Conservation (phyloP, 208 protist species). For the Kentomonas sorsogonicus region DNA sequence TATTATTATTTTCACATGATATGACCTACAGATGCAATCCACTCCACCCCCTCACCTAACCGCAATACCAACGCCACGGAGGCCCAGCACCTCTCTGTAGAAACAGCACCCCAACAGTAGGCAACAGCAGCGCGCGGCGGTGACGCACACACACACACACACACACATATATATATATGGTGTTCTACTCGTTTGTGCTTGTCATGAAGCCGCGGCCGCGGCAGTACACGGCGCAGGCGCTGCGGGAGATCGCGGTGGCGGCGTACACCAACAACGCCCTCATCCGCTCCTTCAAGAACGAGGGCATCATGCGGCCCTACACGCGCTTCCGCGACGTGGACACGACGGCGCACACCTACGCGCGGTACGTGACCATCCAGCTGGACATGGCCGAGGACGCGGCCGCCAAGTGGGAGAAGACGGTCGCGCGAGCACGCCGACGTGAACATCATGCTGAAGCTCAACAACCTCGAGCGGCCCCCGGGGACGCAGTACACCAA, state of each 20-base stretch:
- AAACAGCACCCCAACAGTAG: conserved; percentile 1
- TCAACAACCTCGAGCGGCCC: conserved; percentile 72
- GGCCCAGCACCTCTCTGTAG: too few species aligned
- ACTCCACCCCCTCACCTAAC: too few species aligned
- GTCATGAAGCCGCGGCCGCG: conserved; percentile 81
- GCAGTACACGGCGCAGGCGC: conserved; percentile 60
- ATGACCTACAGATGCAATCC: too few species aligned
- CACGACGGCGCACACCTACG: conserved; percentile 71
- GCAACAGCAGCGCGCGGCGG: not conserved
- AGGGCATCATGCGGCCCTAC: conserved; percentile 87
- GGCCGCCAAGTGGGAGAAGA: conserved; percentile 72
- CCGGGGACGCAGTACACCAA: conserved; percentile 15
- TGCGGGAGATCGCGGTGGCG: conserved; percentile 67
- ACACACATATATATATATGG: conserved; percentile 34
- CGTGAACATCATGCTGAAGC: conserved; percentile 65
- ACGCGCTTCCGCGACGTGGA: conserved; percentile 75
- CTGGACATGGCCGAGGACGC: conserved; percentile 83
- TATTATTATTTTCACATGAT: too few species aligned
- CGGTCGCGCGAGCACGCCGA: conserved; percentile 78
- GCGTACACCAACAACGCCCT: conserved; percentile 78
- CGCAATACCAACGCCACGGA: too few species aligned
- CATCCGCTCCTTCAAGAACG: conserved; percentile 79
- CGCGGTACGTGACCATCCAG: conserved; percentile 80
- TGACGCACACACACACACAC: not conserved
- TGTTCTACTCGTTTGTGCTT: conserved; percentile 83